Conservation (phyloP, 768 basidiomycete genomes). For the Clathrus columnatus region DNA sequence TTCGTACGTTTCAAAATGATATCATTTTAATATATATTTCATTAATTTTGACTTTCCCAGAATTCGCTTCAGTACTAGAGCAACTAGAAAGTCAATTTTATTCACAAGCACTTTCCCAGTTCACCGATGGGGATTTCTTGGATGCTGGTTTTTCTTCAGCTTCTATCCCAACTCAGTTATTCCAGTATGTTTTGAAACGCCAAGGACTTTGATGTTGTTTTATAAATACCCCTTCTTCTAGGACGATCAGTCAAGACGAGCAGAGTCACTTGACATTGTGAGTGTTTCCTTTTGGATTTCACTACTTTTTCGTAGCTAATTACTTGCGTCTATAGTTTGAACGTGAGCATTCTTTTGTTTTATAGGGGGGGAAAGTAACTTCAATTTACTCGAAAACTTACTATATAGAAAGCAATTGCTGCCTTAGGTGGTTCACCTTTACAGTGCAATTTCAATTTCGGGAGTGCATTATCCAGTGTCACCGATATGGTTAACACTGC, state of each 20-base stretch:
- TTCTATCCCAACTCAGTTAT: slow-evolving; percentile 49
- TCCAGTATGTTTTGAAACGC: slow-evolving; percentile 24
- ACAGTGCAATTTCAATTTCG: slow-evolving; percentile 63
- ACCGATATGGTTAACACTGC: slow-evolving; percentile 61
- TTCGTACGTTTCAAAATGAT: background rate
- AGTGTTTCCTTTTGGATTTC: background rate
- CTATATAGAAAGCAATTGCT: slow-evolving; percentile 41
- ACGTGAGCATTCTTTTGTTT: slow-evolving; percentile 3
- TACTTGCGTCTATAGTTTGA: background rate
- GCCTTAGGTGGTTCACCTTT: slow-evolving; percentile 48
- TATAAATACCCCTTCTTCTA: background rate
- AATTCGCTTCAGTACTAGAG: slow-evolving; percentile 70
- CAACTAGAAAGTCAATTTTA: slow-evolving; percentile 68
- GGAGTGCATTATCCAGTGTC: slow-evolving; percentile 52
- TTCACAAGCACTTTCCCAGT: slow-evolving; percentile 52
- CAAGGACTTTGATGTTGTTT: background rate
- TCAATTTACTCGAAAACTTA: background rate
- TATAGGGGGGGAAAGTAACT: background rate
- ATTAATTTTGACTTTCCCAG: slow-evolving; percentile 27
- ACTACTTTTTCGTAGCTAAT: slow-evolving; percentile 12
- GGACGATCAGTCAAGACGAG: slow-evolving; percentile 53
- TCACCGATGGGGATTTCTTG: slow-evolving; percentile 53
- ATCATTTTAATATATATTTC: background rate
- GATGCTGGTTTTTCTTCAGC: slow-evolving; percentile 54
- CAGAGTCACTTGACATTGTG: slow-evolving; percentile 38